A percentile compares a stretch with the other conserved stretches of the same genome.
Evolutionary conservation across 73 alveolate species (phyloP).

Genomic region (Halteria grandinella): DNA sequence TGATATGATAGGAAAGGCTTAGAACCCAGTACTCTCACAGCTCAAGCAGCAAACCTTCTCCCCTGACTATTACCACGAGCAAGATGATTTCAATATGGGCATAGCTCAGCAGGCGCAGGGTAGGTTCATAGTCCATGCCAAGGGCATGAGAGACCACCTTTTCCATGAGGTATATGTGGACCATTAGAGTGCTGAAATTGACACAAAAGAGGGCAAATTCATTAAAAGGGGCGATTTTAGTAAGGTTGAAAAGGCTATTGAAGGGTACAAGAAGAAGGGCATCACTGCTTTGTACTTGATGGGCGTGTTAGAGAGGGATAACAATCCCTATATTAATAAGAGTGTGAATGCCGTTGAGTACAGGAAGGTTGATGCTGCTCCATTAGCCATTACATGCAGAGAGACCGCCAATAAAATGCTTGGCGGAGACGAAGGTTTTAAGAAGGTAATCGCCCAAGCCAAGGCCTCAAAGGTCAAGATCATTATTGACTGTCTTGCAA

Average conservation of each 20-base stretch:
- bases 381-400: constrained; percentile 94
- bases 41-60: neutral
- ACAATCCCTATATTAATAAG: constrained; percentile 65
- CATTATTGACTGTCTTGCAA: constrained; percentile 91
- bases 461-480: constrained; percentile 86
- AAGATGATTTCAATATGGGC: constrained; percentile 63
- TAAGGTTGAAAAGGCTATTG: constrained; percentile 81
- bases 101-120: constrained; percentile 96
- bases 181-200: constrained; percentile 85
- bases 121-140: constrained; percentile 92
- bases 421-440: constrained; percentile 95
- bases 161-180: constrained; percentile 97
- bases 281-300: constrained; percentile 89
- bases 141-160: constrained; percentile 80
- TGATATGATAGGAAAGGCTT: constrained; percentile 59
- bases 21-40: constrained; percentile 15
- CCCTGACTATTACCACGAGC: constrained; percentile 8
- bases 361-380: constrained; percentile 87
- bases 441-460: constrained; percentile 81
- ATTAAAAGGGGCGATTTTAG: constrained; percentile 89
- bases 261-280: constrained; percentile 75
- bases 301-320: constrained; percentile 98
- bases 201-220: constrained; percentile 78
- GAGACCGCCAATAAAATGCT: constrained; percentile 84
- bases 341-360: constrained; percentile 67